phyloP scores from a whole-genome alignment of 441 rosid genomes.

The Hura crepitans region DNA sequence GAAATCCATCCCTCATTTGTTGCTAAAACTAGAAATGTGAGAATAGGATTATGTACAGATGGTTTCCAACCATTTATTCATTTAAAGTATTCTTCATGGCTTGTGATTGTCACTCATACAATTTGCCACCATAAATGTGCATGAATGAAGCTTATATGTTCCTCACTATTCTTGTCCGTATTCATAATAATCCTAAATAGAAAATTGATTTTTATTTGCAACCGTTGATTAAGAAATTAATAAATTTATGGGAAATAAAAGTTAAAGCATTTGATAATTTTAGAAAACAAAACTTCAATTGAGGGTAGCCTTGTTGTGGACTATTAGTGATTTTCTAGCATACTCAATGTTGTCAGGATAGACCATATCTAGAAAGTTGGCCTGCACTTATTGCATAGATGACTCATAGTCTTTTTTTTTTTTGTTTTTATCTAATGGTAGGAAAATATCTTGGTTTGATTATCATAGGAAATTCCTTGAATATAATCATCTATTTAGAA shows the following conservation, averaged over 20 bases:
- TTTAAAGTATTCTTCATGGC: too few relatives aligned
- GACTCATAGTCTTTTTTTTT: too few relatives aligned
- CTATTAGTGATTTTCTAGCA: too few relatives aligned
- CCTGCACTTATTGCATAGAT: not conserved
- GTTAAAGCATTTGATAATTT: not conserved
- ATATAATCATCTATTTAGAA: not conserved
- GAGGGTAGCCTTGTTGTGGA: not conserved
- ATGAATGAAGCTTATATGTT: too few relatives aligned
- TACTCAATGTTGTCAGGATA: not conserved
- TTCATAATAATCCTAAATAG: too few relatives aligned
- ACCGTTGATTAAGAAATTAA: not conserved
- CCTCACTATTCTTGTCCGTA: too few relatives aligned
- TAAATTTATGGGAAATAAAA: not conserved
- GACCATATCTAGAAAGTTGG: not conserved
- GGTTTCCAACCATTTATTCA: not conserved
- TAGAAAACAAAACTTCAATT: not conserved
- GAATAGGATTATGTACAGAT: too few relatives aligned
- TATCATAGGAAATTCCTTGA: not conserved
- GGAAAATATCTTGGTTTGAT: not conserved
- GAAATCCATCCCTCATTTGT: too few relatives aligned
- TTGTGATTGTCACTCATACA: too few relatives aligned
- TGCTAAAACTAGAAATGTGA: too few relatives aligned
- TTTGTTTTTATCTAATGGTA: not conserved
- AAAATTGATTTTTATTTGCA: not conserved
- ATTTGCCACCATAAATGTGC: not conserved